Conservation (phyloP, 495 filamentous ascomycete genomes). For the Neurospora africana region DNA sequence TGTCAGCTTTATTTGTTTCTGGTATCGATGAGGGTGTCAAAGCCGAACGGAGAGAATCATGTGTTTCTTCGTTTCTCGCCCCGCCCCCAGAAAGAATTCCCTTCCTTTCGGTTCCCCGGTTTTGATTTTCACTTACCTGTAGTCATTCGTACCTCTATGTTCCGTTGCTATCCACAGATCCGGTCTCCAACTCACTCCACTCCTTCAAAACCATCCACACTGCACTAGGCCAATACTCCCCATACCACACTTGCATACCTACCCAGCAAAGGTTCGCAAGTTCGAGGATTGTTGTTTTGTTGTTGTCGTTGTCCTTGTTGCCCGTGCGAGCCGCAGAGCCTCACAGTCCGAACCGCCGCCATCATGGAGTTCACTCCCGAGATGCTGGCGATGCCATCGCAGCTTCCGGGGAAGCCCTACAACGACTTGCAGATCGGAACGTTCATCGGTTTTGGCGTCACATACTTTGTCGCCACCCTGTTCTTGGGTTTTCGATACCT, state of each 20-base stretch:
- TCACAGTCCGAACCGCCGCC: neutral
- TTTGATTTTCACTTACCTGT: neutral
- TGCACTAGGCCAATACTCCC: neutral
- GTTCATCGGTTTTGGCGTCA: conserved; percentile 1
- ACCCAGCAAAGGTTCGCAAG: neutral
- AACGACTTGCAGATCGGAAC: conserved; percentile 4
- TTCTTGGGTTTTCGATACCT: conserved; percentile 7
- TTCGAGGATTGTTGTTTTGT: neutral
- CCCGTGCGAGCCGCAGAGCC: neutral
- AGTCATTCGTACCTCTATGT: neutral
- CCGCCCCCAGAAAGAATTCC: no score
- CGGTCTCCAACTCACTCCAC: neutral
- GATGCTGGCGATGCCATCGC: neutral
- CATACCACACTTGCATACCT: neutral
- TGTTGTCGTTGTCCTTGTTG: neutral
- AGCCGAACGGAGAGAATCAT: neutral
- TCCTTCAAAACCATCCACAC: neutral
- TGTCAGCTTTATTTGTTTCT: neutral
- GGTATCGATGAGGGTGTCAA: neutral
- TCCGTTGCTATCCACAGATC: neutral
- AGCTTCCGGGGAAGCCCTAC: neutral
- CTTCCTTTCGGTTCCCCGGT: neutral
- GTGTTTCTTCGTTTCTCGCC: neutral
- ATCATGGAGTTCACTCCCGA: neutral
- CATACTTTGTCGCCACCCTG: conserved; percentile 6